Percentiles rank a stretch among this genome's conserved stretches.
phyloP scores from a whole-genome alignment of 2,329 filamentous ascomycete genomes.

The Aspergillus piperis region DNA sequence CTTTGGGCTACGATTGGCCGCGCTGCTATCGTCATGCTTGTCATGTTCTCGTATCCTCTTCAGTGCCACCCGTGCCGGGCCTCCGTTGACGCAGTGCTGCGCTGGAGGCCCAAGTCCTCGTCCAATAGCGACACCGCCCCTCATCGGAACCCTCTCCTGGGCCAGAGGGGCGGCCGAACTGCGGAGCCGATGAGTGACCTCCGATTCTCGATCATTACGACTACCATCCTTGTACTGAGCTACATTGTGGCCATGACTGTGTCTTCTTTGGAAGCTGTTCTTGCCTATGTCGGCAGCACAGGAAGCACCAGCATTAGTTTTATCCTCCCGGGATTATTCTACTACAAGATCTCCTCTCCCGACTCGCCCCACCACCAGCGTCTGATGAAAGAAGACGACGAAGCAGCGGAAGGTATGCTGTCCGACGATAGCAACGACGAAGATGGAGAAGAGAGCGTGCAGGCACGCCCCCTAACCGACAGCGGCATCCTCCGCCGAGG shows the following conservation, averaged over 20 bases:
- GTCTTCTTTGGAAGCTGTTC: conserved; percentile 81
- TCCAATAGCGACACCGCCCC: conserved; percentile 45
- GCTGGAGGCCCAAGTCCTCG: conserved; percentile 70
- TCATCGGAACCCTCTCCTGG: conserved; percentile 46
- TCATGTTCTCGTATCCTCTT: conserved; percentile 93
- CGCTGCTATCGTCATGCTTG: conserved; percentile 90
- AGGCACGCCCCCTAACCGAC: conserved; percentile 52
- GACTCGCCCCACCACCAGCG: conserved; percentile 84
- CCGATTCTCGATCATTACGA: conserved; percentile 87
- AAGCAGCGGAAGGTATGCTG: conserved; percentile 59
- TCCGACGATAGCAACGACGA: conserved; percentile 36
- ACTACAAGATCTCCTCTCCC: conserved; percentile 95
- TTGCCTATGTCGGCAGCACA: conserved; percentile 93
- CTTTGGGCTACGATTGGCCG: conserved; percentile 88
- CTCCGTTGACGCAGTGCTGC: conserved; percentile 90
- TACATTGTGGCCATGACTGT: conserved; percentile 92
- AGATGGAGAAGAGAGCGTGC: conserved; percentile 39
- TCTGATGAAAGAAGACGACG: conserved; percentile 86
- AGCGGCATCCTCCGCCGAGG: conserved; percentile 61
- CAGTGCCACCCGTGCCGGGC: conserved; percentile 95
- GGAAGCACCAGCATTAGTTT: conserved; percentile 96
- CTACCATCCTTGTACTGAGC: conserved; percentile 76
- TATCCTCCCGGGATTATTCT: conserved; percentile 92
- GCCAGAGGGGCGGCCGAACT: conserved; percentile 44
- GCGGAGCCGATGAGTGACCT: conserved; percentile 74